Conservation (phyloP, 768 basidiomycete genomes). For the Paxillus ammoniavirescens region DNA sequence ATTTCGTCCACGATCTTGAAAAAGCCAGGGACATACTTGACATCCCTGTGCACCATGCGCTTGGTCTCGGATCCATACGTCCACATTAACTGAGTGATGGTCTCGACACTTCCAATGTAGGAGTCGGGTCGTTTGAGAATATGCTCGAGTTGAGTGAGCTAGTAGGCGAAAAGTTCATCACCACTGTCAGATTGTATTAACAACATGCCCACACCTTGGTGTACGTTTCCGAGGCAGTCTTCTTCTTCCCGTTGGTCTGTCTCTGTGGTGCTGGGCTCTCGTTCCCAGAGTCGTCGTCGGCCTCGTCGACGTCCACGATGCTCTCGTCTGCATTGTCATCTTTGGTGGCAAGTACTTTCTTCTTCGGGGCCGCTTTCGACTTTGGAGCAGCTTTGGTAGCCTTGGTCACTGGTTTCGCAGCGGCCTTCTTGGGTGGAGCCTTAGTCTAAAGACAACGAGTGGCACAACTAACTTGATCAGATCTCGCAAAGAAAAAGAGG, state of each 20-base stretch:
- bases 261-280: conserved; percentile 31
- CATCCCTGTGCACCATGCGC: conserved; percentile 79
- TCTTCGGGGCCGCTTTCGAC: conserved; percentile 58
- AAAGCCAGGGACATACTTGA: conserved; percentile 93
- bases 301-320: conserved; percentile 40
- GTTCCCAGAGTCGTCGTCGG: conserved; percentile 38
- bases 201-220: conserved; percentile 61
- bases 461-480: conserved; percentile 14
- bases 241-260: conserved; percentile 57
- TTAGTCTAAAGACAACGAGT: conserved; percentile 25
- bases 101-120: conserved; percentile 96
- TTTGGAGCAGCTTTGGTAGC: conserved; percentile 45
- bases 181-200: background rate
- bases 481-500: background rate
- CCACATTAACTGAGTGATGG: conserved; percentile 87
- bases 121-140: conserved; percentile 90
- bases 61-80: conserved; percentile 84
- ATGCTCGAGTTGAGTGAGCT: conserved; percentile 96
- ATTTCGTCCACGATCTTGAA: conserved; percentile 99
- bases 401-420: conserved; percentile 42
- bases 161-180: conserved; percentile 2
- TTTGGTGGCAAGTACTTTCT: conserved; percentile 66
- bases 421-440: conserved; percentile 39
- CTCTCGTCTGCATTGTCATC: conserved; percentile 59
- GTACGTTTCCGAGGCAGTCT: conserved; percentile 89